These are phyloP conservation scores for Aristolochia californica DNA, from an alignment of 164 flowering plant species.

Conservation along the genomic window DNA sequence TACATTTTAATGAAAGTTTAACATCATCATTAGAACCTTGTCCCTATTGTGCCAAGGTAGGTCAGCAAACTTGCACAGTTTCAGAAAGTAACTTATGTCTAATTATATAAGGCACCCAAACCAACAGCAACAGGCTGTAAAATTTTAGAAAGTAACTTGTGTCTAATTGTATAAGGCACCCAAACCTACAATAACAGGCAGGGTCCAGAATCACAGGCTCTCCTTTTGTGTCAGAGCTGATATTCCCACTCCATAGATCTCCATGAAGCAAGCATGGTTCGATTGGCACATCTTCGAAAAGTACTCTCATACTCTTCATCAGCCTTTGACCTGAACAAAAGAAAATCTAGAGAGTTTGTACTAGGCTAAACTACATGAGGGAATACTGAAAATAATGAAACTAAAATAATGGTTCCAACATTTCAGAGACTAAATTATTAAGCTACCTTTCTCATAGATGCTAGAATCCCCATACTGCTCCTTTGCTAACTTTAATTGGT, in stretches of 20 bases:
- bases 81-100: no score
- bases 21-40: no score
- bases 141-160: no score
- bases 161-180: no score
- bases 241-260: slow-evolving; percentile 96
- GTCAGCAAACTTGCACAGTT: no score
- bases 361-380: not conserved
- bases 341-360: slow-evolving; percentile 1
- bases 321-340: slow-evolving; percentile 58
- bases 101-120: no score
- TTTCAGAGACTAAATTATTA: not conserved
- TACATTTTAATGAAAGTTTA: no score
- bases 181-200: slow-evolving; percentile 88
- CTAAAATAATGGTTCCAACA: not conserved
- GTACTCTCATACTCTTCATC: slow-evolving; percentile 55
- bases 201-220: slow-evolving; percentile 96
- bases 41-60: no score
- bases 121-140: no score
- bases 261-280: slow-evolving; percentile 97
- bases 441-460: slow-evolving; percentile 75
- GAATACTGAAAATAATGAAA: not conserved
- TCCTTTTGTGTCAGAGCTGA: slow-evolving; percentile 73
- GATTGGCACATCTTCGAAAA: slow-evolving; percentile 59
- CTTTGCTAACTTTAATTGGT: slow-evolving; percentile 66
- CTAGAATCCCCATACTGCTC: slow-evolving; percentile 68